phyloP scores from a whole-genome alignment of 768 basidiomycete species.

The Russula dissimulans region DNA sequence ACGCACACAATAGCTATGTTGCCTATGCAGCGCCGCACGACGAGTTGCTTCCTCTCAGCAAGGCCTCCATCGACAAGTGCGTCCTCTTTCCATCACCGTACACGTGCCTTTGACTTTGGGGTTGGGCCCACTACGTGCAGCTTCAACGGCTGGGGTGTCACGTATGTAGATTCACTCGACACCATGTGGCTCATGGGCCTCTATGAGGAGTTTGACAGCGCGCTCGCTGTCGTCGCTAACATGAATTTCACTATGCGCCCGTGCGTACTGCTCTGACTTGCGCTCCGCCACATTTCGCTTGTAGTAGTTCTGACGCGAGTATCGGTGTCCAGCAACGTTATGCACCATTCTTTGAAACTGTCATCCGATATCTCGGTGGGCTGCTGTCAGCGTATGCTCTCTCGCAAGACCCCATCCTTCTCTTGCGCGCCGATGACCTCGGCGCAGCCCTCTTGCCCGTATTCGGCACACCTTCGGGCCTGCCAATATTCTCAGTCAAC shows the following conservation, averaged over 20 bases:
- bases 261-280: conserved; percentile 23
- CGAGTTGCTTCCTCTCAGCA: conserved; percentile 49
- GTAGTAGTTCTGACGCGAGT: background rate
- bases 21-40: conserved; percentile 50
- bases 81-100: conserved; percentile 16
- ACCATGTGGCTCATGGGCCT: conserved; percentile 80
- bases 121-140: conserved; percentile 27
- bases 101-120: background rate
- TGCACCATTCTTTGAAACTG: conserved; percentile 75
- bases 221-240: conserved; percentile 43
- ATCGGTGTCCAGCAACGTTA: conserved; percentile 22
- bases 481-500: conserved; percentile 66
- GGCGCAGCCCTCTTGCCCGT: conserved; percentile 61
- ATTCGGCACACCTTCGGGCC: conserved; percentile 59
- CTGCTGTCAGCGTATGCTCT: conserved; percentile 63
- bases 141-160: conserved; percentile 76
- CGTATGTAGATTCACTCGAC: conserved; percentile 74
- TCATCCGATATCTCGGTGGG: conserved; percentile 90
- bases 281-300: background rate
- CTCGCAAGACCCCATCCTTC: conserved; percentile 49
- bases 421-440: conserved; percentile 69
- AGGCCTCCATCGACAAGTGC: conserved; percentile 42
- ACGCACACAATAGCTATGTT: conserved; percentile 60
- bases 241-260: conserved; percentile 40
- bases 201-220: conserved; percentile 56